Evolutionary conservation across 2,329 filamentous ascomycete species (phyloP).

Genomic region (Colletotrichum tamarilloi): DNA sequence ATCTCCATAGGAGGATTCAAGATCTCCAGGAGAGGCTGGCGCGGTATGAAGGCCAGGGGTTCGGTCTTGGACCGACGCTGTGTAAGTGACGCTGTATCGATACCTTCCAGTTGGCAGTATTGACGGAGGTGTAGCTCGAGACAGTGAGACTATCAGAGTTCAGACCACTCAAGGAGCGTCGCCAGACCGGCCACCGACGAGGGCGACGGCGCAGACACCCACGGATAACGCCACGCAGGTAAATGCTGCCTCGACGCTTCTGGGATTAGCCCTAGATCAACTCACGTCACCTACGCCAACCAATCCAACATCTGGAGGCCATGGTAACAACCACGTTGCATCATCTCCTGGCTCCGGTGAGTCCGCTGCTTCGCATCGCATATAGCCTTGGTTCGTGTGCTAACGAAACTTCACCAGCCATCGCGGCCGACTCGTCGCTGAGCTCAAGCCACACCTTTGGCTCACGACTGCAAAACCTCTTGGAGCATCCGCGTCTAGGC

Average conservation of each 20-base stretch:
- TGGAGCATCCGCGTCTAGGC: constrained; percentile 34
- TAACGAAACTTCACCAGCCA: constrained; percentile 9
- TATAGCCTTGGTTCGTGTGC: too few relatives aligned
- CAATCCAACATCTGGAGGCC: background rate
- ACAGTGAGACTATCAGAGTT: background rate
- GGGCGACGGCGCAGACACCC: constrained; percentile 9
- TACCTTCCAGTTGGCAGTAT: background rate
- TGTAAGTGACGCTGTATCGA: background rate
- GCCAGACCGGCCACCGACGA: background rate
- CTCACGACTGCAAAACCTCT: constrained; percentile 35
- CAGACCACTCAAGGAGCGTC: background rate
- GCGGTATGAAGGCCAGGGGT: constrained; percentile 30
- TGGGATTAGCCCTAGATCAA: constrained; percentile 15
- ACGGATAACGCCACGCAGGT: constrained; percentile 28
- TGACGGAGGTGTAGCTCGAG: background rate
- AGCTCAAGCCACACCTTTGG: constrained; percentile 37
- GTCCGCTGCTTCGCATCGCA: background rate
- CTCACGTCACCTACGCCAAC: background rate
- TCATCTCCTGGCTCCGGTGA: constrained; percentile 16
- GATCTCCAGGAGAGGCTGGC: constrained; percentile 36
- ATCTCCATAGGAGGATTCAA: constrained; percentile 28
- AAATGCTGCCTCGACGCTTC: constrained; percentile 19
- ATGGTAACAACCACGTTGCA: background rate
- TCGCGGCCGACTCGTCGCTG: constrained; percentile 35
- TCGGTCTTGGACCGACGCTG: background rate